phyloP scores from a whole-genome alignment of 352 stramenopile species.

The Nothophytophthora sp. region DNA sequence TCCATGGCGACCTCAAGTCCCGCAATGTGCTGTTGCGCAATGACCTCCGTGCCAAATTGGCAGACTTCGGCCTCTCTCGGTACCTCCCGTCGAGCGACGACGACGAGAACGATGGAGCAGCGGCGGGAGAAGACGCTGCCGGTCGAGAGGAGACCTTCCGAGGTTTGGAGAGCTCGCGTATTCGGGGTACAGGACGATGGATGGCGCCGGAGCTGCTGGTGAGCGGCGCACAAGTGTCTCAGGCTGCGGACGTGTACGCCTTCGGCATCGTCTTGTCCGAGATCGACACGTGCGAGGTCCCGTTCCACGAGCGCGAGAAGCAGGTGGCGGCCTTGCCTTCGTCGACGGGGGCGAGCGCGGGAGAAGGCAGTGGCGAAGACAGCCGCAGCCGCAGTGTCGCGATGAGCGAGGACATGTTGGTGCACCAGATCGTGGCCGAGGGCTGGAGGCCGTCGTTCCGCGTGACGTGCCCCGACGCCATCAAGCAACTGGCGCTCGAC shows the following conservation, averaged over 20 bases:
- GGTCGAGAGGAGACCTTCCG: slow-evolving; percentile 1
- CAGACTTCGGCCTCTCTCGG: slow-evolving; percentile 44
- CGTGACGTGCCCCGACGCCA: slow-evolving; percentile 37
- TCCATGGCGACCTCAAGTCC: slow-evolving; percentile 46
- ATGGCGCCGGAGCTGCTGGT: slow-evolving; percentile 86
- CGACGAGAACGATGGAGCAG: slow-evolving; percentile 1
- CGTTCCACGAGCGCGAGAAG: slow-evolving; percentile 47
- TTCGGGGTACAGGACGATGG: slow-evolving; percentile 69
- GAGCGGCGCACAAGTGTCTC: slow-evolving; percentile 60
- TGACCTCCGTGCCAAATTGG: slow-evolving; percentile 36
- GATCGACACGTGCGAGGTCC: slow-evolving; percentile 69
- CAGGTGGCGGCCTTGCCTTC: slow-evolving; percentile 4
- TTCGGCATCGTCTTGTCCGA: slow-evolving; percentile 84
- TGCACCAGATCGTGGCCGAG: slow-evolving; percentile 54
- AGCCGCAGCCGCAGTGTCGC: slow-evolving; percentile 8
- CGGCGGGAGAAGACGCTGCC: not conserved
- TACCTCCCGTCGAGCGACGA: slow-evolving; percentile 17
- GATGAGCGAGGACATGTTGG: slow-evolving; percentile 39
- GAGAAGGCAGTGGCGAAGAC: slow-evolving; percentile 22
- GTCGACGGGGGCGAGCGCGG: slow-evolving; percentile 6
- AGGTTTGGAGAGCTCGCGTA: slow-evolving; percentile 11
- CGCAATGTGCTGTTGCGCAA: slow-evolving; percentile 38
- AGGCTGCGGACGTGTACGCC: slow-evolving; percentile 88
- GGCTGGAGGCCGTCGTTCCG: slow-evolving; percentile 53
- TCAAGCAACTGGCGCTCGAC: slow-evolving; percentile 46